phyloP scores from a whole-genome alignment of 192 early-diverging fungal species.

The Paraglomus brasilianum region DNA sequence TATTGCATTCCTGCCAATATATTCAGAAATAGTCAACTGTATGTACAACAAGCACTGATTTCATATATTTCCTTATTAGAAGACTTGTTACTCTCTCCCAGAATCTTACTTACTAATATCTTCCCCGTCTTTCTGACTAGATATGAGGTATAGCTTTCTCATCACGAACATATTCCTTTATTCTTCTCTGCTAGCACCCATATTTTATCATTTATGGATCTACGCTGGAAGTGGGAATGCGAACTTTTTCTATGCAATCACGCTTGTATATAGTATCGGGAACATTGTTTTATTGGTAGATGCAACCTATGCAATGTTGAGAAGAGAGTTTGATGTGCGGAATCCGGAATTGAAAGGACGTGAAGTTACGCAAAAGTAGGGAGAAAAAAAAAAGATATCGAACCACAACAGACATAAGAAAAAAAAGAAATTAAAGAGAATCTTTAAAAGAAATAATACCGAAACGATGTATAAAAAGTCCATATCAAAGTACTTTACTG shows the following conservation, averaged over 20 bases:
- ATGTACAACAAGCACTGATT: slow-evolving; percentile 29
- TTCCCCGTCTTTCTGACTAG: slow-evolving; percentile 38
- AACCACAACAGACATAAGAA: neutral
- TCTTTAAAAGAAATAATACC: no score
- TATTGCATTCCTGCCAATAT: slow-evolving; percentile 75
- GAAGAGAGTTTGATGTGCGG: slow-evolving; percentile 74
- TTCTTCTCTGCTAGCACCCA: slow-evolving; percentile 75
- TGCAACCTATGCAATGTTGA: slow-evolving; percentile 69
- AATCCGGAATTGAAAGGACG: slow-evolving; percentile 10
- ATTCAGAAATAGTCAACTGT: slow-evolving; percentile 89
- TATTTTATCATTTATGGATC: slow-evolving; percentile 95
- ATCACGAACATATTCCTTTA: slow-evolving; percentile 69
- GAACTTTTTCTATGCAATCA: slow-evolving; percentile 98
- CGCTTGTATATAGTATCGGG: slow-evolving; percentile 84
- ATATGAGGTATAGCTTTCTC: slow-evolving; percentile 81
- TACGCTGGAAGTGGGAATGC: slow-evolving; percentile 95
- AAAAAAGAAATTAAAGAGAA: no score
- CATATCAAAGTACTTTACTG: slow-evolving; percentile 43
- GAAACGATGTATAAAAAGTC: neutral
- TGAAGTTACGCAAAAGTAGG: slow-evolving; percentile 27
- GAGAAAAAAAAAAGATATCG: neutral
- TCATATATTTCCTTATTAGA: neutral
- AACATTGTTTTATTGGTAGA: slow-evolving; percentile 88
- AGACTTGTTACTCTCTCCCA: neutral
- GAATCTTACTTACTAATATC: neutral